Conservation (phyloP, 345 rosid genomes). For the Psidium friedrichsthalianum region DNA sequence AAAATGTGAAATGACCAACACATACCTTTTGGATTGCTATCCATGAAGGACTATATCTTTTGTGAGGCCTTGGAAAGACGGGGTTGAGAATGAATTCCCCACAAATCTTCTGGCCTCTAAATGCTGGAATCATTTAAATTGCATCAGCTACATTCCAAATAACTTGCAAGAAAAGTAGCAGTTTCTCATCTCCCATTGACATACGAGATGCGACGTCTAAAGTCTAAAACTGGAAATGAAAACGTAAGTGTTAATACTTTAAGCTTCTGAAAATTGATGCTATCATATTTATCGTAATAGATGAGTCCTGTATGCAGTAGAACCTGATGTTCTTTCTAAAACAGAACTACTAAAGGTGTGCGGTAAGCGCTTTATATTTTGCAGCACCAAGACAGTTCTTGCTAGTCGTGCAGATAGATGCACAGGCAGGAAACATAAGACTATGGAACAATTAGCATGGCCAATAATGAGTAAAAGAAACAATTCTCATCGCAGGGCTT, state of each 20-base stretch:
- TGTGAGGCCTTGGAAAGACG: conserved; percentile 81
- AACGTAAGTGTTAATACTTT: background rate
- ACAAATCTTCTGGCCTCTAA: conserved; percentile 90
- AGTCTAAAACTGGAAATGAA: background rate
- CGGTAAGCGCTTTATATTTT: background rate
- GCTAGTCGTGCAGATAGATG: background rate
- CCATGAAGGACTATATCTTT: conserved; percentile 60
- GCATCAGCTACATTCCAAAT: conserved; percentile 1
- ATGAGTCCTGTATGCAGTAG: background rate
- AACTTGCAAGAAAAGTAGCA: background rate
- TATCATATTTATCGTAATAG: background rate
- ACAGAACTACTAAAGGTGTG: background rate
- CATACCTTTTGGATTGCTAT: conserved; percentile 69
- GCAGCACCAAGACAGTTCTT: background rate
- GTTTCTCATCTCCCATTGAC: background rate
- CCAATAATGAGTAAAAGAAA: background rate
- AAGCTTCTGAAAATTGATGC: background rate
- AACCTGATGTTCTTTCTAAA: background rate
- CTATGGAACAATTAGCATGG: background rate
- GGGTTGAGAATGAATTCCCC: conserved; percentile 81
- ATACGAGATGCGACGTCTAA: background rate
- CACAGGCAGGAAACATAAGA: background rate
- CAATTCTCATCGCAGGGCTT: background rate
- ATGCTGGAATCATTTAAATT: conserved; percentile 12
- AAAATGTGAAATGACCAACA: background rate